Percentiles rank a stretch among this genome's conserved stretches.
Conservation (phyloP, 2,329 filamentous ascomycete species). For the Aspergillus persii region DNA sequence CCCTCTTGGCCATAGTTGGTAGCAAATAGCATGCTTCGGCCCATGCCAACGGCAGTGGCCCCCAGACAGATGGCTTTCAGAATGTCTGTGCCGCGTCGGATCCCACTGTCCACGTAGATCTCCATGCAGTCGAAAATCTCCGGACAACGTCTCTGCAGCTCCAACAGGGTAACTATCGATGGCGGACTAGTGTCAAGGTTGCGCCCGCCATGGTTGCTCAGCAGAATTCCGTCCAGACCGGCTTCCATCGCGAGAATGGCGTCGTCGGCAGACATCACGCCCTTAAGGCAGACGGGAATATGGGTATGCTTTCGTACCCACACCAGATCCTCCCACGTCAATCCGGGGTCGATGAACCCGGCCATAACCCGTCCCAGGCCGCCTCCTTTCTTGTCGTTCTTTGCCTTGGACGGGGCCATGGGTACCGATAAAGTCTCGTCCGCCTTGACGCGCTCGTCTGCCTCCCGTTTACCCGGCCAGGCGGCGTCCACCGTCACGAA, state of each 20-base stretch:
- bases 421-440: conserved; percentile 44
- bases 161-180: conserved; percentile 52
- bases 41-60: conserved; percentile 55
- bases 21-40: conserved; percentile 53
- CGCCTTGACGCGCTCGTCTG: conserved; percentile 54
- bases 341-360: conserved; percentile 51
- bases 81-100: conserved; percentile 54
- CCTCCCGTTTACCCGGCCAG: conserved; percentile 55
- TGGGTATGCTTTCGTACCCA: conserved; percentile 52
- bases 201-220: conserved; percentile 60
- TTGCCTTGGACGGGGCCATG: conserved; percentile 45
- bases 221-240: conserved; percentile 54
- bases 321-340: conserved; percentile 54
- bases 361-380: conserved; percentile 55
- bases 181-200: conserved; percentile 53
- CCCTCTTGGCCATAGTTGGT: conserved; percentile 56
- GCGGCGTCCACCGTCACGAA: conserved; percentile 58
- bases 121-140: conserved; percentile 52
- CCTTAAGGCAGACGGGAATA: conserved; percentile 57
- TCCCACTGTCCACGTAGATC: conserved; percentile 54
- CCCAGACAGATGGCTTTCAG: conserved; percentile 55
- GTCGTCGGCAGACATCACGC: conserved; percentile 57
- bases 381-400: conserved; percentile 53
- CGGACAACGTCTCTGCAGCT: conserved; percentile 51
- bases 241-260: conserved; percentile 50